Base-by-base conservation (phyloP, 1,139 yeast species). In the Geotrichum citri-aurantii region DNA sequence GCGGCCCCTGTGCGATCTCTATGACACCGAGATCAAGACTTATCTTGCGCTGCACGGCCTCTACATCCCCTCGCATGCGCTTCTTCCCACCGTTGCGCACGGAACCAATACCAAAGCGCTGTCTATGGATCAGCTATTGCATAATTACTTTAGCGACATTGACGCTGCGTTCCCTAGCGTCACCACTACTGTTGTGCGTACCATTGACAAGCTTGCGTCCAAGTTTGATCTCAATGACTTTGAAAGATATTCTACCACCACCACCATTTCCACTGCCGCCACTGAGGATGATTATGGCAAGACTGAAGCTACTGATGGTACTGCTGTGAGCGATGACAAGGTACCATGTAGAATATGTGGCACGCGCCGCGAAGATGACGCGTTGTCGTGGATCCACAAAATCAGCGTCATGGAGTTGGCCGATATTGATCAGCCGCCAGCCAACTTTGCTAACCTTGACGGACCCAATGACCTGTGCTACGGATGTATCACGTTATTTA, bases 151-250 rank as follows among this genome's bases (percentile, higher is more conserved):
- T 67, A 79, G 76, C 44, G 80, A 80, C 49, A 82, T 92, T 42
- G 97, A 91, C 67, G 79, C 81, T 10, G 95, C 88, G 7, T 92
- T 91, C 68, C 90, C 97, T 0, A 90, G 95, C 56, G 90, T 95
- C 3, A 93, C 95, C 1, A 87, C 97, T 0, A 92, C 99, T 0
- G 98, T 93, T 21, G 92, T 91, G 12, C 85, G 89, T 63, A 92
- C 96, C 0, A 96, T 95, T 11, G 85, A 85, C 56, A 92, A 93
- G 70, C 74, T 93, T 55, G 83, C 82, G 0, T 79, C 80, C 10
- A 90, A 67, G 2, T 49, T 59, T 21, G 54, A 63, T n/a, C 44
- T 42, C 12, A 59, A 53, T n/a, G 57, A 48, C 19, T 37, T 37
- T 37, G 17, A 37, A 6, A 7, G 19, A 26, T 33, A 2, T 44